These are phyloP conservation scores for Volvox reticuliferus DNA, from an alignment of 139 green algal species.

Conservation along the genomic window DNA sequence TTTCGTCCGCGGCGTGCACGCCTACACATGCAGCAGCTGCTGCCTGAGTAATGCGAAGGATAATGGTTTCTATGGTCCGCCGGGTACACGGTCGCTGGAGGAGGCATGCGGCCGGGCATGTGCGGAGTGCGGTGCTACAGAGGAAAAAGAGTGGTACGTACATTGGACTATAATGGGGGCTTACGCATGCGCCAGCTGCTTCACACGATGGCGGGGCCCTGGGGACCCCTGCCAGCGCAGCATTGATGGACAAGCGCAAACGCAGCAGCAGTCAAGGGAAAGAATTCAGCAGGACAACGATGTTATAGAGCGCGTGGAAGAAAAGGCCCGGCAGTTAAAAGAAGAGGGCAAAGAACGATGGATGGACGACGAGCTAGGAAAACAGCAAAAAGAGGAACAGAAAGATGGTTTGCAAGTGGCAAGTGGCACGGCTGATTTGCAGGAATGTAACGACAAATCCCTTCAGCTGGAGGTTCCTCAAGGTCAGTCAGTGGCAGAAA, in stretches of 20 bases:
- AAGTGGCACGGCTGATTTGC: background rate
- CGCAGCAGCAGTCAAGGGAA: background rate
- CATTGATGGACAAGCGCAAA: background rate
- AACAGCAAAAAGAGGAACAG: background rate
- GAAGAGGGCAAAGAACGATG: background rate
- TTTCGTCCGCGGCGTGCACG: background rate
- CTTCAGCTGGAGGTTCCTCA: no score
- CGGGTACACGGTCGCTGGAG: background rate
- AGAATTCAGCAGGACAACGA: background rate
- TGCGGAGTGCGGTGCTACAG: background rate
- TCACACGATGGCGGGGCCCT: no score
- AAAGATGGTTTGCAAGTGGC: background rate
- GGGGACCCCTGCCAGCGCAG: no score
- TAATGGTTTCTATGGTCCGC: background rate
- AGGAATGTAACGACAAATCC: no score
- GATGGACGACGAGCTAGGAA: background rate
- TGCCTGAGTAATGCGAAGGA: background rate
- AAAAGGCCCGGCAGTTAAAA: background rate
- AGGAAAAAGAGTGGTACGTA: background rate
- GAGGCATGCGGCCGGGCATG: conserved; percentile 19
- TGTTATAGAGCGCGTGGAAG: background rate
- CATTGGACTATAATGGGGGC: background rate
- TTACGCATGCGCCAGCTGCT: background rate
- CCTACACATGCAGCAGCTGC: background rate
- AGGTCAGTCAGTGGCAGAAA: no score